Percentiles rank a stretch among this genome's conserved stretches.
These are phyloP conservation scores for Trichoderma sp. DNA, from an alignment of 2,329 filamentous ascomycete species.

Conservation along the genomic window DNA sequence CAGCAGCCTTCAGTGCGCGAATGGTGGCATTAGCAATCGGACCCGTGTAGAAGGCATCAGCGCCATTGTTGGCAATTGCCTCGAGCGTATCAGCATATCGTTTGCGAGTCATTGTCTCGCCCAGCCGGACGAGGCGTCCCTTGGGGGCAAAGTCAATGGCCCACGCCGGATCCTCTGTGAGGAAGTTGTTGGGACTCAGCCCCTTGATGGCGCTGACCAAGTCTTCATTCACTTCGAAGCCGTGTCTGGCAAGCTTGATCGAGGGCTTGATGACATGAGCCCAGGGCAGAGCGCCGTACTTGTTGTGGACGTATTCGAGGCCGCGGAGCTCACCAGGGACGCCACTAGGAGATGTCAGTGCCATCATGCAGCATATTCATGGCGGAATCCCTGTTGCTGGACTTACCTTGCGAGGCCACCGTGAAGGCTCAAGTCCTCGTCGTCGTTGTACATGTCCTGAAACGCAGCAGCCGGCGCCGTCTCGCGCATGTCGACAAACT, in stretches of 20 bases:
- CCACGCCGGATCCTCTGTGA: constrained; percentile 72
- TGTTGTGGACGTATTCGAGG: constrained; percentile 70
- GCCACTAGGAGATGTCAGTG: constrained; percentile 46
- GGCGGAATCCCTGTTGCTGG: constrained; percentile 35
- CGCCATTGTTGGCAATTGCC: constrained; percentile 65
- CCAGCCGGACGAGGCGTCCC: constrained; percentile 64
- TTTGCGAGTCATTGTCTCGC: constrained; percentile 74
- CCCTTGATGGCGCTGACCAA: constrained; percentile 69
- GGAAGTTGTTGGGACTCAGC: constrained; percentile 56
- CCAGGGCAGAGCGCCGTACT: constrained; percentile 67
- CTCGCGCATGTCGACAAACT: constrained; percentile 84
- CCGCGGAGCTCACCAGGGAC: constrained; percentile 74
- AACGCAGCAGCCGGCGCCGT: constrained; percentile 77
- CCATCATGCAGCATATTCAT: constrained; percentile 35
- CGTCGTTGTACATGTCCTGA: constrained; percentile 78
- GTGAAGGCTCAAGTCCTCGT: constrained; percentile 63
- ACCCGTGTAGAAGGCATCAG: constrained; percentile 70
- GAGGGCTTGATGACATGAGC: constrained; percentile 68
- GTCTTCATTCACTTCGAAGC: constrained; percentile 72
- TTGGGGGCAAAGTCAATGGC: constrained; percentile 82
- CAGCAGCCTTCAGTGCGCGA: constrained; percentile 60
- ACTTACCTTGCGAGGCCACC: constrained; percentile 72
- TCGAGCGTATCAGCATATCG: constrained; percentile 75
- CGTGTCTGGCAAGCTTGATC: constrained; percentile 69
- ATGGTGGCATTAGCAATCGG: constrained; percentile 71